Conservation (phyloP, 2,329 filamentous ascomycete species). For the Verticillium nubilum region DNA sequence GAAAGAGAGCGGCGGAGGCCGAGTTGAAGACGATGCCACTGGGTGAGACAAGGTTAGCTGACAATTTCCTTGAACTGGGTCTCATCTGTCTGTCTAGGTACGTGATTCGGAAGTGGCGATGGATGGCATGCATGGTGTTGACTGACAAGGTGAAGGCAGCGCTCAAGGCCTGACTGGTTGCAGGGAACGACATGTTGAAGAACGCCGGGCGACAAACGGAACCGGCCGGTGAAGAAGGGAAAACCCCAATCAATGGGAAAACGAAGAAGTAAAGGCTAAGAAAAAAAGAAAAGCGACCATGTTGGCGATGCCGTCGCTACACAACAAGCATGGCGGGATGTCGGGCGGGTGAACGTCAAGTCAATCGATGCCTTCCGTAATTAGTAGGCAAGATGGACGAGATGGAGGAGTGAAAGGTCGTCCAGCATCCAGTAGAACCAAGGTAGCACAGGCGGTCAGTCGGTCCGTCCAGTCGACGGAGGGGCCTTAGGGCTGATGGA, state of each 20-base stretch:
- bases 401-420: constrained; percentile 9
- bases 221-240: constrained; percentile 23
- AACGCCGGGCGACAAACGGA: constrained; percentile 15
- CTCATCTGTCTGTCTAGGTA: neutral
- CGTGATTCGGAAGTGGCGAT: too few relatives aligned
- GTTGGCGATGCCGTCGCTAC: neutral
- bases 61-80: neutral
- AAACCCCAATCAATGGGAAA: constrained; percentile 43
- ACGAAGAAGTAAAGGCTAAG: constrained; percentile 23
- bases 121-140: neutral
- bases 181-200: constrained; percentile 39
- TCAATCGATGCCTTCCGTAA: neutral
- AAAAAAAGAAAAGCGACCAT: constrained; percentile 11
- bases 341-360: neutral
- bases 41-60: neutral
- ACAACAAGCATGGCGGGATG: neutral
- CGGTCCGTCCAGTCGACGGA: neutral
- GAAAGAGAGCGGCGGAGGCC: constrained; percentile 39
- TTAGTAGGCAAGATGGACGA: constrained; percentile 10
- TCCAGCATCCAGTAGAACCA: neutral
- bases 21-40: constrained; percentile 46
- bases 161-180: constrained; percentile 41
- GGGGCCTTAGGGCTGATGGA: neutral
- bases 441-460: neutral
- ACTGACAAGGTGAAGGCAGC: constrained; percentile 52